Percentiles rank a stretch among this genome's conserved stretches.
phyloP scores from a whole-genome alignment of 768 basidiomycete species.

The Tylopilus sp. region DNA sequence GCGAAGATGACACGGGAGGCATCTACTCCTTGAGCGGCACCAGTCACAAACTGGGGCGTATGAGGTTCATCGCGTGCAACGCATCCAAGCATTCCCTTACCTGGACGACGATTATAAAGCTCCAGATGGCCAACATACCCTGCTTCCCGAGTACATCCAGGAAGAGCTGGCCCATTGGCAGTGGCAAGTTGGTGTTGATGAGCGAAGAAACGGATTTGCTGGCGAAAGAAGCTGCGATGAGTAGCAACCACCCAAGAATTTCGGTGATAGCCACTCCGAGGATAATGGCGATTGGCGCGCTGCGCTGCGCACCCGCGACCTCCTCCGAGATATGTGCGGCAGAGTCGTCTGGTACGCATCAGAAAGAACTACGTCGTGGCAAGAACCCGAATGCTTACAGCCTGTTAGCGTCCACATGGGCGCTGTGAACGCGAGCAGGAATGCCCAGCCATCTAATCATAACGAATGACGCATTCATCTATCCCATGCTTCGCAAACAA shows the following conservation, averaged over 20 bases:
- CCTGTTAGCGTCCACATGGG: constrained; percentile 82
- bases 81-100: constrained; percentile 20
- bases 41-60: constrained; percentile 55
- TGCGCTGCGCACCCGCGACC: constrained; percentile 56
- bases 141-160: constrained; percentile 59
- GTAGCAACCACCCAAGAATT: constrained; percentile 60
- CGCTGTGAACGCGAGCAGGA: constrained; percentile 66
- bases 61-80: background rate
- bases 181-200: constrained; percentile 46
- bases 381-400: constrained; percentile 40
- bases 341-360: constrained; percentile 54
- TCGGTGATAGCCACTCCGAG: constrained; percentile 59
- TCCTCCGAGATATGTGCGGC: constrained; percentile 77
- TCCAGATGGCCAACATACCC: constrained; percentile 74
- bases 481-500: background rate
- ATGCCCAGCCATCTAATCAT: constrained; percentile 65
- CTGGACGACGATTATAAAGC: constrained; percentile 63
- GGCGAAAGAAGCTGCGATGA: constrained; percentile 65
- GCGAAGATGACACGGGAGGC: constrained; percentile 75
- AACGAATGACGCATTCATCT: background rate
- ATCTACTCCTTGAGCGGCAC: constrained; percentile 71
- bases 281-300: constrained; percentile 68
- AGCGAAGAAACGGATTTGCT: constrained; percentile 52
- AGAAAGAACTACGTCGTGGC: background rate
- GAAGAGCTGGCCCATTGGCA: constrained; percentile 74